phyloP scores from a whole-genome alignment of 2,329 filamentous ascomycete genomes.

The Calonectria fujianensis region DNA sequence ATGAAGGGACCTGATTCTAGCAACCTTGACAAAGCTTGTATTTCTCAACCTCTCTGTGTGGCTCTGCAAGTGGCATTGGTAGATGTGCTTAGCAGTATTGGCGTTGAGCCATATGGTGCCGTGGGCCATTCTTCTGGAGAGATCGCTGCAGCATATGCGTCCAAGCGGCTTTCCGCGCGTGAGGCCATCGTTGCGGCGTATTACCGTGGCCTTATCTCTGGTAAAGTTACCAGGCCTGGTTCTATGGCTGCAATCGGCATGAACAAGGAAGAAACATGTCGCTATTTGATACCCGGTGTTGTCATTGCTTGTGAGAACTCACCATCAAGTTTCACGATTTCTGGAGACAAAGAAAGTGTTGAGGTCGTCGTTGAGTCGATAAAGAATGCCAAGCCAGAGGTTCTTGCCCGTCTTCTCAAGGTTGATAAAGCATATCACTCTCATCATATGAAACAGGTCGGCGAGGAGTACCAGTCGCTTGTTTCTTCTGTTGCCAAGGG shows the following conservation, averaged over 20 bases:
- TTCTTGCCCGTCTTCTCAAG: constrained; percentile 57
- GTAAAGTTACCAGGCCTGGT: neutral
- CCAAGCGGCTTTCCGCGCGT: constrained; percentile 58
- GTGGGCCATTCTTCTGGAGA: constrained; percentile 67
- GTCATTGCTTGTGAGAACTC: constrained; percentile 62
- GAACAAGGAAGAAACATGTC: constrained; percentile 52
- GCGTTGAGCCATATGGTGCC: constrained; percentile 58
- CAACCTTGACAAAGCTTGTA: constrained; percentile 56
- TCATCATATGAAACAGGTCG: constrained; percentile 57
- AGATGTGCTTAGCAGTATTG: constrained; percentile 58
- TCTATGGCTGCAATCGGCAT: constrained; percentile 64
- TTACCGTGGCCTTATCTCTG: constrained; percentile 59
- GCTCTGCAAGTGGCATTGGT: constrained; percentile 66
- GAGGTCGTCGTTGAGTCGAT: constrained; percentile 53
- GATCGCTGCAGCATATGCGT: constrained; percentile 66
- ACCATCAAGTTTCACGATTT: constrained; percentile 59
- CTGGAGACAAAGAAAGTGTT: constrained; percentile 56
- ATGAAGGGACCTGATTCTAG: constrained; percentile 31
- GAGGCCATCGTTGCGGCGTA: constrained; percentile 63
- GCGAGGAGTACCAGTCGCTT: constrained; percentile 46
- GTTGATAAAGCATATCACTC: constrained; percentile 65
- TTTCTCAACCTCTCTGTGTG: constrained; percentile 64
- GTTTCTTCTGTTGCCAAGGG: neutral
- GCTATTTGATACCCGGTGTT: constrained; percentile 52
- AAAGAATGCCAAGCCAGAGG: constrained; percentile 52